Evolutionary conservation across 139 green algal genomes (phyloP), one percentile per base, ranked within the genome.

Genomic region (Picochlorum sp.): DNA sequence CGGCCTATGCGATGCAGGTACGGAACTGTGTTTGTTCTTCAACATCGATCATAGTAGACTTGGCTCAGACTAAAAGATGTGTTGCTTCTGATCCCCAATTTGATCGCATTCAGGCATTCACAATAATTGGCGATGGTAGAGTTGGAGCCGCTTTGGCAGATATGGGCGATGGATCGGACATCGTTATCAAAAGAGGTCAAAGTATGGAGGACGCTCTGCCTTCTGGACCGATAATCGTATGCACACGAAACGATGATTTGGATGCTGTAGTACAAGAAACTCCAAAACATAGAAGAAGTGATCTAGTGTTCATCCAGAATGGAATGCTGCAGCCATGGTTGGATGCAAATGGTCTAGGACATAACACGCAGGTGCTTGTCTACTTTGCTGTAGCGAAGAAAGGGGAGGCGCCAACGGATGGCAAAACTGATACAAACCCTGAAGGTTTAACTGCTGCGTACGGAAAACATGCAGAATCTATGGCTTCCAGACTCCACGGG

Each of bases 261-360:
- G 66, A 84, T 14, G 70, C 20, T 2, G 74, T 96, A 5, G 70
- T 94, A 18, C 70, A 88, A 6, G 64, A 59, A 28, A 92, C 81
- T 1, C 82, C 88, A 16, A 13, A 40, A 2, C 68, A 82, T 9
- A 65, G 86, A 32, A 53, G 77, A 12, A 28, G 75, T 88, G 92
- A 98, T 68, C 77, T 99, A 22, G 88, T 98, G 13, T 99, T 99
- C 75, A 85, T 99, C 30, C 93, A 99, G 59, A 98, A 98, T 62
- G 93, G 93, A 33, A 97, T 98, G 87, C 73, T 98, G 57, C 81
- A 97, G 65, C 88, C 93, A 1, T 96, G 87, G 87, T 68, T 96
- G 33, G 78, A 92, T n/a, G 66, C 65, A 4, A 64, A 69, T 7
- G 86, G 86, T 1, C 76, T 99, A 0, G 78, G 75, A 2, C 75